These are phyloP conservation scores for Amaranthus palmeri DNA, from an alignment of 148 eudicot species.

Conservation along the genomic window DNA sequence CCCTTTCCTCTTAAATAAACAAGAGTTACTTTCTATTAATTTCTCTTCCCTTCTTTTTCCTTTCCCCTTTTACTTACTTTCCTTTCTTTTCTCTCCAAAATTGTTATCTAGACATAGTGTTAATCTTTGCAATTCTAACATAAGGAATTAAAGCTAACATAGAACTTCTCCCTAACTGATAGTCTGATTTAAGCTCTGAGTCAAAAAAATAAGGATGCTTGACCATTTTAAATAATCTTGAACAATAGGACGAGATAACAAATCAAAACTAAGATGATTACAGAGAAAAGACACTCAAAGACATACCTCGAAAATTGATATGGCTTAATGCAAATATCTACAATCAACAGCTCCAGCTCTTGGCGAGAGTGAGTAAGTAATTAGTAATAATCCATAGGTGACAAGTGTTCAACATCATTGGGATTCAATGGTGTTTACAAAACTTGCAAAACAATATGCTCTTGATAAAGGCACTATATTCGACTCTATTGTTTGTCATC, in stretches of 20 bases:
- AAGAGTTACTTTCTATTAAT: too few species aligned
- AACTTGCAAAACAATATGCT: not conserved
- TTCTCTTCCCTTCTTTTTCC: too few species aligned
- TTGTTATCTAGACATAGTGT: too few species aligned
- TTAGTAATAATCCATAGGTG: not conserved
- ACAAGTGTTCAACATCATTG: not conserved
- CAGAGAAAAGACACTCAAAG: not conserved
- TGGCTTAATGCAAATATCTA: not conserved
- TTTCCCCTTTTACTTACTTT: too few species aligned
- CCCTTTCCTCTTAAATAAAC: too few species aligned
- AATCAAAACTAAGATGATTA: not conserved
- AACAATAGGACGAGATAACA: not conserved
- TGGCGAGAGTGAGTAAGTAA: not conserved
- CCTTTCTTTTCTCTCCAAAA: too few species aligned
- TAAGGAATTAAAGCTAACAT: too few species aligned
- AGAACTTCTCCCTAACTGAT: not conserved
- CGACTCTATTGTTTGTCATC: not conserved
- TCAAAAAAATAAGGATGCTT: not conserved
- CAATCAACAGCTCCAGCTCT: not conserved
- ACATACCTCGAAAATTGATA: slow-evolving; percentile 10
- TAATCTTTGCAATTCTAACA: too few species aligned
- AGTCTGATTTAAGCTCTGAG: not conserved
- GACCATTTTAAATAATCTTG: not conserved
- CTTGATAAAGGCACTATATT: not conserved
- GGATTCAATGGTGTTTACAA: not conserved